Base-by-base conservation (phyloP, 2,329 filamentous ascomycete species). In the Akanthomyces lecanii region DNA sequence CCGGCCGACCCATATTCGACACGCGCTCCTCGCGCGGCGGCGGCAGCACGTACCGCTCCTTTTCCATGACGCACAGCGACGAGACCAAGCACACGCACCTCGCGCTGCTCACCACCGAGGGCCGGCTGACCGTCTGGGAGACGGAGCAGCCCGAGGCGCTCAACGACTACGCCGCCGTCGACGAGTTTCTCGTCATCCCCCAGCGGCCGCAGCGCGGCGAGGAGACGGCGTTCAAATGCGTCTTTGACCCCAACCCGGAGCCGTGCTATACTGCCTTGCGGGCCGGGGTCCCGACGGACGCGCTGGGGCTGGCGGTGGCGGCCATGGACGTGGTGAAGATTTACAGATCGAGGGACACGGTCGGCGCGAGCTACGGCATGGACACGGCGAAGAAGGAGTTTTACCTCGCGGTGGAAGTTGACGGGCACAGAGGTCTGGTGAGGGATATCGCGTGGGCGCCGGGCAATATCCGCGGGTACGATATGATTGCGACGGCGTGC, bases 391-490 rank as follows among this genome's bases (percentile, higher is more conserved):
- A 72, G 79, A 90, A 90, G 65, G 89, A 91, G 64, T 96, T 98
- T 72, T 97, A 96, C 73, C 85, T 91, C 8, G 92, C 92, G 0
- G 87, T 89, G 23, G 89, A 92, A 71, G 79, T 98, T 18, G 80
- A 81, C 36, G 87, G 87, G 11, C 90, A 97, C 69, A 82, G 85
- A 8, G 87, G 88, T 0, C 81, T 98, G 45, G 90, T 97, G 7
- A 84, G 94, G 54, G 93, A 97, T 73, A 85, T 97, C 1, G 89
- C 91, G 2, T 99, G 95, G 95, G 92, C 94, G 1, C 90, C 92
- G 54, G 94, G 92, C 14, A 96, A 92, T 67, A 92, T 96, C 69
- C 82, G 93, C 45, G 94, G 94, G 1, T 94, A 91, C 73, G 95
- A 99, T 74, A 84, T 94, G 63, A 84, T 98, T 69, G 95, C 94